phyloP scores from a whole-genome alignment of 441 rosid species.

The Populus hybrid region DNA sequence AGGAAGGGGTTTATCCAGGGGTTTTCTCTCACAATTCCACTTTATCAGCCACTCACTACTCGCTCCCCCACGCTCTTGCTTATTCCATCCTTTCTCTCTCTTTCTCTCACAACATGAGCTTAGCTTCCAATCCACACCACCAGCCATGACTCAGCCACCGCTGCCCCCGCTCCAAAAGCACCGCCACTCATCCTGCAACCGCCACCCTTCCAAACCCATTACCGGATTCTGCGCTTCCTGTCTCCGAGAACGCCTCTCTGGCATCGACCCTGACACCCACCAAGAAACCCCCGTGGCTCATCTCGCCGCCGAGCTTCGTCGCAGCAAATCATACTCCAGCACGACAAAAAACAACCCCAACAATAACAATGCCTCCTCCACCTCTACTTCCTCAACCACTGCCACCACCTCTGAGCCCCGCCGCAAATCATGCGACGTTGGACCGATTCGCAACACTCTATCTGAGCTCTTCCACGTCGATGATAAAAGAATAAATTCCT shows the following conservation, averaged over 20 bases:
- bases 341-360: conserved; percentile 57
- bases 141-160: conserved; percentile 73
- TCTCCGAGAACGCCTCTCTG: conserved; percentile 94
- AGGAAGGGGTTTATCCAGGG: conserved; percentile 26
- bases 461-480: conserved; percentile 67
- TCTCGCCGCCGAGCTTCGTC: conserved; percentile 74
- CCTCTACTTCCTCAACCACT: conserved; percentile 18
- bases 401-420: conserved; percentile 78
- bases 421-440: conserved; percentile 86
- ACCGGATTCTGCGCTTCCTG: conserved; percentile 92
- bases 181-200: conserved; percentile 50
- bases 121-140: conserved; percentile 22
- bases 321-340: conserved; percentile 83
- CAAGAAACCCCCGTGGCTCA: conserved; percentile 41
- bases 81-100: neutral
- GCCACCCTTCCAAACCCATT: conserved; percentile 74
- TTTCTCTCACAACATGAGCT: conserved; percentile 23
- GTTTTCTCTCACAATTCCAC: neutral
- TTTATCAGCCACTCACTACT: neutral
- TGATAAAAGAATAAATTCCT: conserved; percentile 41
- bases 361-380: conserved; percentile 32
- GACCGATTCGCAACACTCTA: conserved; percentile 55
- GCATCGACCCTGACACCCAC: conserved; percentile 51
- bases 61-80: neutral
- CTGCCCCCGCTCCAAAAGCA: conserved; percentile 56